Percentiles rank a stretch among this genome's conserved stretches.
phyloP scores from a whole-genome alignment of 768 basidiomycete species.

The Phylloporus sp. region DNA sequence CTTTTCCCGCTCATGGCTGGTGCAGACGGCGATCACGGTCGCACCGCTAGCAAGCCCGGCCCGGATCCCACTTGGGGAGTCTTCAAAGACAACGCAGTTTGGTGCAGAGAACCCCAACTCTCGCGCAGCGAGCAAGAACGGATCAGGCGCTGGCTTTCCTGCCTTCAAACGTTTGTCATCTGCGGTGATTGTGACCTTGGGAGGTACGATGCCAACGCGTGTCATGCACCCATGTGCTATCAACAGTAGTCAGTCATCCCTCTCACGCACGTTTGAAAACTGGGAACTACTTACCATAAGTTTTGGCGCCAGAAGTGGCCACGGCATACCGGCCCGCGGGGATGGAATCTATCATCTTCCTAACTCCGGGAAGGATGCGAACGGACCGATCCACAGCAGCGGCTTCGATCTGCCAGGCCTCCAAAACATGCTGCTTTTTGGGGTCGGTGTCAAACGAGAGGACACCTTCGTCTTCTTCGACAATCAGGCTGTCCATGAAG shows the following conservation, averaged over 20 bases:
- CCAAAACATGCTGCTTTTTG: constrained; percentile 28
- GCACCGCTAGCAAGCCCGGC: constrained; percentile 73
- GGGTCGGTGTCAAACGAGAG: constrained; percentile 23
- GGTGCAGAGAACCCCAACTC: constrained; percentile 53
- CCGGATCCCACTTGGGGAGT: constrained; percentile 62
- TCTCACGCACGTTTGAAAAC: neutral
- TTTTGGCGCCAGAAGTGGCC: constrained; percentile 71
- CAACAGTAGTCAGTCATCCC: neutral
- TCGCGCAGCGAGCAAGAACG: constrained; percentile 59
- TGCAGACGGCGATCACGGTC: constrained; percentile 71
- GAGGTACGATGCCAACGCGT: constrained; percentile 65
- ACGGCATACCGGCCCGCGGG: constrained; percentile 67
- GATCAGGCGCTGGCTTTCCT: constrained; percentile 61
- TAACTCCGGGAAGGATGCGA: constrained; percentile 68
- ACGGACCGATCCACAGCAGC: constrained; percentile 58
- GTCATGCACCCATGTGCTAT: constrained; percentile 65
- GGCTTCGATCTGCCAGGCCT: constrained; percentile 57
- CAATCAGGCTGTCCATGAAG: constrained; percentile 27
- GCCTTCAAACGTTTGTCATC: constrained; percentile 71
- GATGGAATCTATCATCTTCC: constrained; percentile 59
- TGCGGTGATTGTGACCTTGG: constrained; percentile 68
- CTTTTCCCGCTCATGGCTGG: constrained; percentile 57
- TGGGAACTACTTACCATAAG: constrained; percentile 45
- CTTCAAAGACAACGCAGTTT: constrained; percentile 76
- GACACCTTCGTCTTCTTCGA: constrained; percentile 36